Conservation (phyloP, 495 filamentous ascomycete species). For the Penicillium parvum region DNA sequence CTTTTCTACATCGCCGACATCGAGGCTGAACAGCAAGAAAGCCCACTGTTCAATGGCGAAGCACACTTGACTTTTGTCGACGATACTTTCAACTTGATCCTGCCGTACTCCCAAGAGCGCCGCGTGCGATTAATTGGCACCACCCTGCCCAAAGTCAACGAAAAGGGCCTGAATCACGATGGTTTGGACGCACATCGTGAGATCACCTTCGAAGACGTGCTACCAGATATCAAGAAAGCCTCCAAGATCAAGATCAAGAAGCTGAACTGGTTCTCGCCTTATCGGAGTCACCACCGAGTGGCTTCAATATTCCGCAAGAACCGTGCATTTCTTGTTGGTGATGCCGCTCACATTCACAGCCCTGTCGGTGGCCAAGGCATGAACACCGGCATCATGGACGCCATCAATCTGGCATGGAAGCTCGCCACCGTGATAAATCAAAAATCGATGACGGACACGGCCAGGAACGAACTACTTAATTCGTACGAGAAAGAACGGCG, state of each 20-base stretch:
- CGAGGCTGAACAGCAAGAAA: slow-evolving; percentile 19
- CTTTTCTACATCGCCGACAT: slow-evolving; percentile 35
- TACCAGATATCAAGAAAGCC: slow-evolving; percentile 15
- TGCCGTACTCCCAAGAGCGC: slow-evolving; percentile 21
- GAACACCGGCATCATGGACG: slow-evolving; percentile 58
- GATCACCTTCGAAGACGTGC: slow-evolving; percentile 29
- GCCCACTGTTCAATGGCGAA: slow-evolving; percentile 33
- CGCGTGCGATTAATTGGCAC: slow-evolving; percentile 25
- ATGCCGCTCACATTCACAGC: slow-evolving; percentile 55
- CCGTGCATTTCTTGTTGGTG: slow-evolving; percentile 34
- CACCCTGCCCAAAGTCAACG: slow-evolving; percentile 1
- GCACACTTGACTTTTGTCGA: slow-evolving; percentile 26
- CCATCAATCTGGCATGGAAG: slow-evolving; percentile 58
- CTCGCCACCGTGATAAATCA: slow-evolving; percentile 41
- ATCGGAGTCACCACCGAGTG: slow-evolving; percentile 33
- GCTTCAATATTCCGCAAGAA: slow-evolving; percentile 25
- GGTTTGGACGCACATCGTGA: slow-evolving; percentile 5
- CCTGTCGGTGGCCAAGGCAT: slow-evolving; percentile 57
- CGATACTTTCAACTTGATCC: slow-evolving; percentile 25
- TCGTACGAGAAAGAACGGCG: slow-evolving; percentile 50
- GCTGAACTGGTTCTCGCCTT: slow-evolving; percentile 36
- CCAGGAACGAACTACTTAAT: slow-evolving; percentile 40
- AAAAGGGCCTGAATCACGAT: background rate
- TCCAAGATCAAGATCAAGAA: slow-evolving; percentile 24
- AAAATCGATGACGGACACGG: slow-evolving; percentile 24